Conservation (phyloP, 2,329 filamentous ascomycete species). For the Clonostachys rhizophaga region DNA sequence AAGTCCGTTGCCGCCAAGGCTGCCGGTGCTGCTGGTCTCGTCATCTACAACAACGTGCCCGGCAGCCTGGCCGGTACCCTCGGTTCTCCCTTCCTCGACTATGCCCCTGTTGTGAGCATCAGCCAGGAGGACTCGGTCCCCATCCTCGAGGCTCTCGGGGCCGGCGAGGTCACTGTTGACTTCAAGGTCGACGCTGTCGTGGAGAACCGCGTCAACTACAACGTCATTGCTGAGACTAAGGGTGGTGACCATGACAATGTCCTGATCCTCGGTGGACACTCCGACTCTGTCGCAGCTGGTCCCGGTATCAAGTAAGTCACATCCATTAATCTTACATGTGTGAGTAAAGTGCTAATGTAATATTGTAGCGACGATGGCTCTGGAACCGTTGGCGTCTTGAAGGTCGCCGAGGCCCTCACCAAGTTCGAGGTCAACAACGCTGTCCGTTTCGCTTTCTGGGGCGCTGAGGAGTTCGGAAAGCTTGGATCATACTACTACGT, state of each 20-base stretch:
- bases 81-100: slow-evolving; percentile 36
- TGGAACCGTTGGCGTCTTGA: slow-evolving; percentile 42
- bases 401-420: slow-evolving; percentile 34
- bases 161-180: slow-evolving; percentile 21
- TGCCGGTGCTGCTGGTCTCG: slow-evolving; percentile 50
- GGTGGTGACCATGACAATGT: slow-evolving; percentile 42
- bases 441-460: slow-evolving; percentile 46
- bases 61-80: slow-evolving; percentile 50
- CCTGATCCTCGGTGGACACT: slow-evolving; percentile 40
- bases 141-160: slow-evolving; percentile 19
- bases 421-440: slow-evolving; percentile 40
- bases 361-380: slow-evolving; percentile 47
- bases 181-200: slow-evolving; percentile 41
- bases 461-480: slow-evolving; percentile 45
- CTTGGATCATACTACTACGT: slow-evolving; percentile 46
- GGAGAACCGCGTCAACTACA: slow-evolving; percentile 41
- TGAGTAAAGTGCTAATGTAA: not conserved
- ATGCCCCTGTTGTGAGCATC: slow-evolving; percentile 48
- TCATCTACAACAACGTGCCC: slow-evolving; percentile 60
- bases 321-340: no score
- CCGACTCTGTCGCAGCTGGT: slow-evolving; percentile 41
- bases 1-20: slow-evolving; percentile 52
- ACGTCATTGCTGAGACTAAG: slow-evolving; percentile 44
- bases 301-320: slow-evolving; percentile 49
- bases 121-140: slow-evolving; percentile 35